Conservation (phyloP, 768 basidiomycete genomes). For the Naganishia vaughanmartiniae region DNA sequence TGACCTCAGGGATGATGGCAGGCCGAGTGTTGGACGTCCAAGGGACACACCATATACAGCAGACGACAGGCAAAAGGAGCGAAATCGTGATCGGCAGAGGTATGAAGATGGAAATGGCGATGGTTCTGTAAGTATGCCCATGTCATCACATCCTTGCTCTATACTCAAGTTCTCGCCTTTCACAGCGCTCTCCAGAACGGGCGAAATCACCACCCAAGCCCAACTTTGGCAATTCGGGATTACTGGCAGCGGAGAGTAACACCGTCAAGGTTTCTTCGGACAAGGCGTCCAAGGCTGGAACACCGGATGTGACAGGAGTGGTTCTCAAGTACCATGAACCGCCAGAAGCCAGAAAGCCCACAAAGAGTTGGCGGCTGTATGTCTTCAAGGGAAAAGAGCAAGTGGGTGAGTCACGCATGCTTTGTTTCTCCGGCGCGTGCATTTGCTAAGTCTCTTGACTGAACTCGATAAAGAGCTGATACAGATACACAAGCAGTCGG, state of each 20-base stretch:
- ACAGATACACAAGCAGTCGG: conserved; percentile 89
- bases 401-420: conserved; percentile 63
- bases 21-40: conserved; percentile 1
- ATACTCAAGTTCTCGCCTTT: conserved; percentile 1
- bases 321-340: conserved; percentile 98
- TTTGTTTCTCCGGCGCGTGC: neutral
- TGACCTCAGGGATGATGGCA: neutral
- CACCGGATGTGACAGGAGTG: conserved; percentile 48
- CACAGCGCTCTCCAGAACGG: conserved; percentile 48
- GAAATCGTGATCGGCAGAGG: conserved; percentile 43
- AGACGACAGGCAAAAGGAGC: conserved; percentile 47
- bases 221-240: conserved; percentile 81
- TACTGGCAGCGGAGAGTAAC: conserved; percentile 94
- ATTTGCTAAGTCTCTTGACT: neutral
- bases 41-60: conserved; percentile 35
- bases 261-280: conserved; percentile 58
- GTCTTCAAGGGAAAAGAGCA: conserved; percentile 96
- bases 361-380: conserved; percentile 86
- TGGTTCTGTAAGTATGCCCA: conserved; percentile 20
- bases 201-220: conserved; percentile 70
- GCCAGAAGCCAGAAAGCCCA: conserved; percentile 91
- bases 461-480: conserved; percentile 66
- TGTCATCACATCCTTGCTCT: conserved; percentile 6
- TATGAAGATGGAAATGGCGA: conserved; percentile 33
- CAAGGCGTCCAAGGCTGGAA: conserved; percentile 66